These are phyloP conservation scores for Pilasporangium apinafurcum DNA, from an alignment of 352 stramenopile species.

Conservation along the genomic window DNA sequence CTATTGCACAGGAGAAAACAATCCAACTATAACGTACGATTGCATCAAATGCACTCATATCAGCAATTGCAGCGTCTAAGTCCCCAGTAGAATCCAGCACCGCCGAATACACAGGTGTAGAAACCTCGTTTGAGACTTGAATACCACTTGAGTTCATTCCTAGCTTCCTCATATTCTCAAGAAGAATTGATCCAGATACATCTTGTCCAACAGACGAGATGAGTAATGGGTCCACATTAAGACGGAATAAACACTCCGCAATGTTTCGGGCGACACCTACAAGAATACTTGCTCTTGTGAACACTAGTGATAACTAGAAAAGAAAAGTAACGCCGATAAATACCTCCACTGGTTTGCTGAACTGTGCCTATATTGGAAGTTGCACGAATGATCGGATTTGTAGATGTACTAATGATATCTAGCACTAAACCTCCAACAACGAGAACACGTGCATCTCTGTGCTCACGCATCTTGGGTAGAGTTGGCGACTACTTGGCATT, in stretches of 20 bases:
- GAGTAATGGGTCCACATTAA: constrained; percentile 58
- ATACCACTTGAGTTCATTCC: constrained; percentile 61
- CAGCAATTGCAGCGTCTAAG: constrained; percentile 77
- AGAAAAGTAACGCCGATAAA: neutral
- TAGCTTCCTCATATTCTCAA: constrained; percentile 57
- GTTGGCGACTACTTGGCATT: neutral
- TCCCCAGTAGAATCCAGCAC: constrained; percentile 74
- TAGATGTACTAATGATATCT: constrained; percentile 80
- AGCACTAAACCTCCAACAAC: constrained; percentile 85
- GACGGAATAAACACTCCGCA: constrained; percentile 78
- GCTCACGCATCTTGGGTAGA: neutral
- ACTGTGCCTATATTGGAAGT: constrained; percentile 88
- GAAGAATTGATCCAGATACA: constrained; percentile 53
- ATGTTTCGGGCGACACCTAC: constrained; percentile 92
- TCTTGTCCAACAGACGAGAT: constrained; percentile 83
- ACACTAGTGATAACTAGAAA: too few species aligned
- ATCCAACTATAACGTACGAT: constrained; percentile 33
- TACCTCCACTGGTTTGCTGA: constrained; percentile 73
- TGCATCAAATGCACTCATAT: constrained; percentile 78
- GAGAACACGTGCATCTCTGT: constrained; percentile 36
- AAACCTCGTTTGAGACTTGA: constrained; percentile 30
- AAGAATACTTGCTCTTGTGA: neutral
- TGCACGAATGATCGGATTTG: constrained; percentile 54
- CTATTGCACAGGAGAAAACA: too few species aligned
- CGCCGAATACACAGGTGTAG: constrained; percentile 84